These are phyloP conservation scores for Tremella yokohamensis DNA, from an alignment of 768 basidiomycete genomes.

Conservation along the genomic window DNA sequence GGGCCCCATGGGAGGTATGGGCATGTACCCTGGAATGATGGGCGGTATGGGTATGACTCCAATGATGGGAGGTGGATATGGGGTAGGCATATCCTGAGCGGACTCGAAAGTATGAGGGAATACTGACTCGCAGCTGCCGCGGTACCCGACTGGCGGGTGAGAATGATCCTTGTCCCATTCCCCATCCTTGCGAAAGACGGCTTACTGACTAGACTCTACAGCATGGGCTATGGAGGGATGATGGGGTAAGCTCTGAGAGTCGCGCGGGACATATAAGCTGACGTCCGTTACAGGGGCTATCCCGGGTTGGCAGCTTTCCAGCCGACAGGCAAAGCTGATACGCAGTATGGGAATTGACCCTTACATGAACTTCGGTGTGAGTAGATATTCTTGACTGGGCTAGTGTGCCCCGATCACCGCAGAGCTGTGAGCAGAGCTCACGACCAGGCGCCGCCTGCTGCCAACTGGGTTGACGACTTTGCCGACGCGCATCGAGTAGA, in stretches of 20 bases:
- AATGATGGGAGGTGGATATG: constrained; percentile 15
- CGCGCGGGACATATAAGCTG: no score
- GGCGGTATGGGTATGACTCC: constrained; percentile 10
- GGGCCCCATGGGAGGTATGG: constrained; percentile 31
- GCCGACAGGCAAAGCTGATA: neutral
- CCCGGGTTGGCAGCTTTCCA: constrained; percentile 11
- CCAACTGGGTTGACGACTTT: constrained; percentile 36
- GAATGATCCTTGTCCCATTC: constrained; percentile 2
- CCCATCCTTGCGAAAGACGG: neutral
- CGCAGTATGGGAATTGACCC: constrained; percentile 13
- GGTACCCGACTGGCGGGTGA: constrained; percentile 28
- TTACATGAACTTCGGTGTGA: constrained; percentile 17
- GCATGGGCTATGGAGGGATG: constrained; percentile 11
- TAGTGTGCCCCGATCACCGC: no score
- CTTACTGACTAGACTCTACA: neutral
- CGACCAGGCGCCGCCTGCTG: constrained; percentile 37
- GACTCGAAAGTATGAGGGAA: constrained; percentile 1
- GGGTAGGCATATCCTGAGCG: constrained; percentile 17
- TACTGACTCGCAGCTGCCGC: constrained; percentile 29
- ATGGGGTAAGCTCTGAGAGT: neutral
- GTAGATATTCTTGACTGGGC: neutral
- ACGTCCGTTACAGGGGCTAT: constrained; percentile 12
- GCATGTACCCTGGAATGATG: constrained; percentile 26
- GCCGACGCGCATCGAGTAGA: constrained; percentile 44
- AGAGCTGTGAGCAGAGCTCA: neutral